Conservation (phyloP, 371 early-diverging fungal genomes). For the Zancudomyces culisetae region DNA sequence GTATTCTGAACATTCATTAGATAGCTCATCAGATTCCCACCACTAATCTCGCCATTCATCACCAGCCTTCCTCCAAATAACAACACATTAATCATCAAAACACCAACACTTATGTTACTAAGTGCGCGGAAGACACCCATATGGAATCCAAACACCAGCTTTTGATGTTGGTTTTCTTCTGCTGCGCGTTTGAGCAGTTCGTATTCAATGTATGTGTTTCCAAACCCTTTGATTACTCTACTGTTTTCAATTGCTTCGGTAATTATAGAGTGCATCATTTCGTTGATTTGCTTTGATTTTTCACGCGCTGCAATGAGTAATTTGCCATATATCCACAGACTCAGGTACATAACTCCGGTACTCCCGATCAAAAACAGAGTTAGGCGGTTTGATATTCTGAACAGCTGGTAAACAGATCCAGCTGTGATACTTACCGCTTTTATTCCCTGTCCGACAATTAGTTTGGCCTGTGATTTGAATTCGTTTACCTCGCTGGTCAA, state of each 20-base stretch:
- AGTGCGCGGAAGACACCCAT: slow-evolving; percentile 60
- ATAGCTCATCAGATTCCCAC: slow-evolving; percentile 55
- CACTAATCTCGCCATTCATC: slow-evolving; percentile 34
- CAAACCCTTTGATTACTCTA: slow-evolving; percentile 55
- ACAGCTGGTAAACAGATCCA: slow-evolving; percentile 43
- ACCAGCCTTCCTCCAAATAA: slow-evolving; percentile 58
- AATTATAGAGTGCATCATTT: slow-evolving; percentile 37
- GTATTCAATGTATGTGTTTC: slow-evolving; percentile 43
- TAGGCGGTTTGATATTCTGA: slow-evolving; percentile 40
- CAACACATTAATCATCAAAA: slow-evolving; percentile 46
- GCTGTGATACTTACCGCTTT: slow-evolving; percentile 44
- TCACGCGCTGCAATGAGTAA: slow-evolving; percentile 39
- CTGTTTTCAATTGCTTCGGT: slow-evolving; percentile 50
- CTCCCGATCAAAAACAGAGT: slow-evolving; percentile 38
- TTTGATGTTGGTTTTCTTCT: slow-evolving; percentile 21
- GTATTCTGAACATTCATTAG: slow-evolving; percentile 59
- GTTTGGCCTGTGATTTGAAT: slow-evolving; percentile 57
- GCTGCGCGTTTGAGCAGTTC: slow-evolving; percentile 33
- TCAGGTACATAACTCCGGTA: slow-evolving; percentile 44
- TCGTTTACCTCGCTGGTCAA: slow-evolving; percentile 49
- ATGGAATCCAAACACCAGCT: slow-evolving; percentile 41
- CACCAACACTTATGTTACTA: slow-evolving; percentile 46
- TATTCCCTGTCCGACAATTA: slow-evolving; percentile 45
- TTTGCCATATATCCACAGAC: slow-evolving; percentile 49
- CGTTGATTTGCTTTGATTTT: slow-evolving; percentile 30